Conservation (phyloP, 176 grass and related monocot species). For the Olyra latifolia region DNA sequence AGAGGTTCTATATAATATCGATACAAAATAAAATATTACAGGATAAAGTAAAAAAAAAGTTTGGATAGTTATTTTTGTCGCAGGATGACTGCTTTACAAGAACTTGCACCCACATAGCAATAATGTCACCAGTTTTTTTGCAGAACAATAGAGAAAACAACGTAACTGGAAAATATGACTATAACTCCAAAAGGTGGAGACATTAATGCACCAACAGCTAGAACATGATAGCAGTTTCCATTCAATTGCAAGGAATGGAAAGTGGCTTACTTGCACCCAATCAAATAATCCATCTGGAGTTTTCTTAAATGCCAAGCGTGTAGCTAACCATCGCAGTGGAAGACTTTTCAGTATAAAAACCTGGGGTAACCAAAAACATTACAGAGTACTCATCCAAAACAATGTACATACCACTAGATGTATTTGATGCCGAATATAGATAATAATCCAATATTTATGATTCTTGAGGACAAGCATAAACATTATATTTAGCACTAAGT, state of each 20-base stretch:
- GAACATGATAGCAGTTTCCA: neutral
- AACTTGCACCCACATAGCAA: neutral
- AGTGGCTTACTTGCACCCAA: slow-evolving; percentile 72
- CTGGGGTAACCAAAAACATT: slow-evolving; percentile 30
- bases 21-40: neutral
- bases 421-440: neutral
- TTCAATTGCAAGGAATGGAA: neutral
- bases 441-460: neutral
- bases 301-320: slow-evolving; percentile 56
- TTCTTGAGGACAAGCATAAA: neutral
- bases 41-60: neutral
- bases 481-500: neutral
- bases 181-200: neutral
- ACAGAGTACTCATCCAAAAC: slow-evolving; percentile 2
- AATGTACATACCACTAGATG: neutral
- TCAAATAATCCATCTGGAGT: slow-evolving; percentile 57
- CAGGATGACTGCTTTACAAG: neutral
- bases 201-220: slow-evolving; percentile 8
- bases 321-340: slow-evolving; percentile 64
- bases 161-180: neutral
- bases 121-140: neutral
- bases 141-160: neutral
- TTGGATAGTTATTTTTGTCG: slow-evolving; percentile 1
- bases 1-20: neutral
- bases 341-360: slow-evolving; percentile 76